Conservation (phyloP, 108 stramenopile genomes). For the Cyclotella atomus region DNA sequence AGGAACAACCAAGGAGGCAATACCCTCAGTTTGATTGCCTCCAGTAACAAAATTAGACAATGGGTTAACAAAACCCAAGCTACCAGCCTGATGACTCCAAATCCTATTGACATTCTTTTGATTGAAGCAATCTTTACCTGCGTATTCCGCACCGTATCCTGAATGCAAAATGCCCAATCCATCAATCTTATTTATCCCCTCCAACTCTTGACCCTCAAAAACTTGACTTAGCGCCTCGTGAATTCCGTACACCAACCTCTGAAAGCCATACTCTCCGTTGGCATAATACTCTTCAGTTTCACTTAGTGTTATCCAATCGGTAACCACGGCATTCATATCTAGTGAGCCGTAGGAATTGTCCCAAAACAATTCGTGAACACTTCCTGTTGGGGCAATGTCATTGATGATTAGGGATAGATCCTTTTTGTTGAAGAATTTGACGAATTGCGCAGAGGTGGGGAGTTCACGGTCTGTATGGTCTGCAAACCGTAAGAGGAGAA, state of each 20-base stretch:
- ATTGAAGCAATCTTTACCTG: conserved; percentile 52
- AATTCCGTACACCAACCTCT: conserved; percentile 34
- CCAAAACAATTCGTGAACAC: conserved; percentile 27
- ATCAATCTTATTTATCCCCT: conserved; percentile 46
- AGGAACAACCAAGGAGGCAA: conserved; percentile 9
- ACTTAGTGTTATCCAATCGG: conserved; percentile 52
- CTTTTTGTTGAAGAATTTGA: conserved; percentile 33
- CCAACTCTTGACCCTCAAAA: conserved; percentile 9
- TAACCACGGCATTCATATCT: conserved; percentile 27
- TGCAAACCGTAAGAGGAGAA: conserved; percentile 58
- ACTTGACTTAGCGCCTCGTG: conserved; percentile 20
- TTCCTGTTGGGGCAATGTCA: conserved; percentile 49
- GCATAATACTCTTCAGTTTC: conserved; percentile 60
- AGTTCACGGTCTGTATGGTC: conserved; percentile 43
- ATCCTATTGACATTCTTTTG: conserved; percentile 34
- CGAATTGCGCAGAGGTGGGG: conserved; percentile 46
- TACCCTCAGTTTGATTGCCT: background rate
- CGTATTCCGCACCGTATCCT: conserved; percentile 78
- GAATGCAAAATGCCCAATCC: conserved; percentile 67
- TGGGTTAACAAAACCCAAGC: conserved; percentile 15
- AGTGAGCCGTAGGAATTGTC: conserved; percentile 45
- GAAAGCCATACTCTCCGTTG: conserved; percentile 48
- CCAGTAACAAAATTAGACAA: no score
- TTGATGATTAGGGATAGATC: conserved; percentile 27
- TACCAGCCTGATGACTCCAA: conserved; percentile 57